Conservation (phyloP, 73 alveolate genomes). For the Stentor roeselii region DNA sequence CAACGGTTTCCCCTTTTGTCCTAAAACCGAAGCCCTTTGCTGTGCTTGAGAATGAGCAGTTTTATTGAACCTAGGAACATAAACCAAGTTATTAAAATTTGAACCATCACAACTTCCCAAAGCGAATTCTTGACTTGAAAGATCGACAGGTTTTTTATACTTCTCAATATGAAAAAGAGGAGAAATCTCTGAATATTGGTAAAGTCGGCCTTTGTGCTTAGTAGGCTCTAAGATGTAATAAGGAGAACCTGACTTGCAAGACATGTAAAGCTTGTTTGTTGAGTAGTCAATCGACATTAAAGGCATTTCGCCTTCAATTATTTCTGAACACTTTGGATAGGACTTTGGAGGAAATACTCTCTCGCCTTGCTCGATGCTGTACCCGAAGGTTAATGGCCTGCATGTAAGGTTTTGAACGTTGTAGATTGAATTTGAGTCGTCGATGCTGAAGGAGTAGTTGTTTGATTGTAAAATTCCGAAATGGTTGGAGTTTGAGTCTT, state of each 20-base stretch:
- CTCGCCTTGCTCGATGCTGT: background rate
- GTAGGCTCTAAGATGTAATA: background rate
- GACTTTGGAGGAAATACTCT: slow-evolving; percentile 7
- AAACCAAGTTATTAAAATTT: background rate
- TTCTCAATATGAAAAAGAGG: background rate
- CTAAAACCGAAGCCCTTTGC: background rate
- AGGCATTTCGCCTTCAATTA: background rate
- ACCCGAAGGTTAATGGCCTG: background rate
- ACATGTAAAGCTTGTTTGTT: background rate
- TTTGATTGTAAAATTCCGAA: too few species aligned
- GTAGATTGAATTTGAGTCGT: background rate
- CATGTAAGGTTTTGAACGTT: background rate
- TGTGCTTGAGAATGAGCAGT: background rate
- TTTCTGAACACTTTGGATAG: background rate
- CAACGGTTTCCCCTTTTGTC: background rate
- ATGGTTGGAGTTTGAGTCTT: too few species aligned
- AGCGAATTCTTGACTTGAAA: slow-evolving; percentile 4
- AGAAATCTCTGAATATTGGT: background rate
- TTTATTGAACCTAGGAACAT: slow-evolving; percentile 10
- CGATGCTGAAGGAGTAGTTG: too few species aligned
- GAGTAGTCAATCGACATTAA: background rate
- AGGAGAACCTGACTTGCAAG: background rate
- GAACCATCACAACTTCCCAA: slow-evolving; percentile 16
- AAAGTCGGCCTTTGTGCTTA: background rate
- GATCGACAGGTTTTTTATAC: background rate